Percentiles rank a stretch among this genome's conserved stretches.
These are phyloP conservation scores for Oenanthe sinensis DNA, from an alignment of 129 eudicot genomes.

Conservation along the genomic window DNA sequence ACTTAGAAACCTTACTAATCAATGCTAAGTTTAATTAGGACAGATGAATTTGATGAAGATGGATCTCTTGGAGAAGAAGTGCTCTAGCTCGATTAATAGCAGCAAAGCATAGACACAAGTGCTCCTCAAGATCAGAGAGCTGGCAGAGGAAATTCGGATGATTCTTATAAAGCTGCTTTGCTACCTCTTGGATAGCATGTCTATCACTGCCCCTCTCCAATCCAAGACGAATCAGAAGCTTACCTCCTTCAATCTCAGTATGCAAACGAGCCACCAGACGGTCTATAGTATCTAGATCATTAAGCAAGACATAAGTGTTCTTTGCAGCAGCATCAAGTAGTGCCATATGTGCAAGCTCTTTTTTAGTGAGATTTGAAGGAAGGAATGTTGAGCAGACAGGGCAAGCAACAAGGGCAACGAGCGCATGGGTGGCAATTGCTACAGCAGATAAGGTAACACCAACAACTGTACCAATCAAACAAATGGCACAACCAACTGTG, in stretches of 20 bases:
- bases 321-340: constrained; percentile 62
- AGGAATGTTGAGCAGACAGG: constrained; percentile 31
- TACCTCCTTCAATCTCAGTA: constrained; percentile 55
- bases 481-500: constrained; percentile 41
- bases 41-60: constrained; percentile 32
- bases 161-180: constrained; percentile 50
- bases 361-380: constrained; percentile 50
- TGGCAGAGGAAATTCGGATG: constrained; percentile 38
- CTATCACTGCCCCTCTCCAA: constrained; percentile 69
- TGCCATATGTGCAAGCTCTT: constrained; percentile 35
- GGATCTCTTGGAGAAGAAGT: constrained; percentile 50
- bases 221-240: constrained; percentile 50
- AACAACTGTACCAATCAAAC: constrained; percentile 37
- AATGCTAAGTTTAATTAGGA: constrained; percentile 11
- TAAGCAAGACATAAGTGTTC: constrained; percentile 57
- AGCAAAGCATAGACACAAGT: constrained; percentile 74
- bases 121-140: constrained; percentile 69
- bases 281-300: constrained; percentile 73
- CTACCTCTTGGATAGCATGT: constrained; percentile 69
- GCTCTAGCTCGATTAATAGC: constrained; percentile 69
- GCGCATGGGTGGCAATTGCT: constrained; percentile 48
- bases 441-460: constrained; percentile 50
- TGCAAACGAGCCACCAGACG: constrained; percentile 62
- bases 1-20: neutral
- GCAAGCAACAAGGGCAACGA: constrained; percentile 50